Evolutionary conservation across 1,284 basidiomycete genomes (phyloP).

Genomic region (Pseudozyma sp.): DNA sequence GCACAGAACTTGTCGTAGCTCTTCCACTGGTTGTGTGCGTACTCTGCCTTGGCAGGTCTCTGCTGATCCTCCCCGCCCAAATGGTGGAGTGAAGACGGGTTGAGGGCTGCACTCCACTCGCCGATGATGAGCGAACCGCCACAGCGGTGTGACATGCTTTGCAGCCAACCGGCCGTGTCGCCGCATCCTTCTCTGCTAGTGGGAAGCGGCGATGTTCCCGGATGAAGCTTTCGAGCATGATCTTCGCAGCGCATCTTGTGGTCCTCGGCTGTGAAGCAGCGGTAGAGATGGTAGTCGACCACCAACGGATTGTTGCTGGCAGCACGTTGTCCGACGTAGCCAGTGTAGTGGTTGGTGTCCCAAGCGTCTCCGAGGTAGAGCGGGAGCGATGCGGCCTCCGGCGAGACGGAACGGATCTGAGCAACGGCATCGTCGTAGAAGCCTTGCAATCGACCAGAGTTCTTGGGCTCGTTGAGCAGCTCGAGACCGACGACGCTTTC

Average conservation of each 20-base stretch:
- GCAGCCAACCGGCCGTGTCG: constrained; percentile 47
- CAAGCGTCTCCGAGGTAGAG: constrained; percentile 82
- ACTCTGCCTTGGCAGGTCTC: constrained; percentile 72
- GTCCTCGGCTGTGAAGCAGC: constrained; percentile 81
- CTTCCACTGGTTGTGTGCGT: constrained; percentile 76
- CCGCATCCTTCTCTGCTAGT: constrained; percentile 36
- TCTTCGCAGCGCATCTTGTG: constrained; percentile 74
- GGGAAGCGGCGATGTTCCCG: constrained; percentile 34
- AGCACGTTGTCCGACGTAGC: constrained; percentile 70
- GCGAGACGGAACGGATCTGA: constrained; percentile 71
- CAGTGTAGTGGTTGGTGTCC: constrained; percentile 78
- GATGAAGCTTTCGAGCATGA: constrained; percentile 70
- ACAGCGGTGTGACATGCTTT: constrained; percentile 66
- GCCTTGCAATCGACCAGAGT: constrained; percentile 56
- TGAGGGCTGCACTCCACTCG: constrained; percentile 85
- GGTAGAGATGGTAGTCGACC: constrained; percentile 86
- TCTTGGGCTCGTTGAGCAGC: constrained; percentile 84
- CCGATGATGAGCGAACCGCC: constrained; percentile 77
- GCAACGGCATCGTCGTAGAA: constrained; percentile 73
- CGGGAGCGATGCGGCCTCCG: constrained; percentile 46
- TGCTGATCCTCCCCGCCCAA: constrained; percentile 69
- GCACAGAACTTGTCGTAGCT: constrained; percentile 77
- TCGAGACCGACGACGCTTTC: constrained; percentile 83
- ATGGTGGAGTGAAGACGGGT: constrained; percentile 74
- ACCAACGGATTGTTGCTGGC: constrained; percentile 72